Evolutionary conservation across 371 early-diverging fungal genomes (phyloP).

Genomic region (Saksenaea vasiformis): DNA sequence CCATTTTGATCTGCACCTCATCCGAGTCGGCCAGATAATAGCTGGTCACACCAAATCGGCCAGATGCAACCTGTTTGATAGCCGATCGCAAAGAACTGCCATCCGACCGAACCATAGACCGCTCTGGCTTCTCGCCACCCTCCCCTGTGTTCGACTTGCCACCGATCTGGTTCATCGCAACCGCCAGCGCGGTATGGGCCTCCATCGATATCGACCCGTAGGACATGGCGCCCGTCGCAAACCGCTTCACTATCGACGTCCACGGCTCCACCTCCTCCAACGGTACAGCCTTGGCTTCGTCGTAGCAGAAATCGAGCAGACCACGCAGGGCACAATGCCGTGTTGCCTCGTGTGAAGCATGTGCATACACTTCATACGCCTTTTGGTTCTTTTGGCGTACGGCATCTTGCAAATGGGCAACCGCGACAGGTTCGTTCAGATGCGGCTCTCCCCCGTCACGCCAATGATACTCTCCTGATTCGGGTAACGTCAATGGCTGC

Average conservation of each 20-base stretch:
- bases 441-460: slow-evolving; percentile 88
- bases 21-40: slow-evolving; percentile 90
- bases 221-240: slow-evolving; percentile 96
- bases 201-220: slow-evolving; percentile 94
- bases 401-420: slow-evolving; percentile 90
- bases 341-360: slow-evolving; percentile 73
- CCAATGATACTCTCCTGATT: slow-evolving; percentile 95
- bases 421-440: slow-evolving; percentile 83
- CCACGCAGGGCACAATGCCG: slow-evolving; percentile 91
- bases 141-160: slow-evolving; percentile 97
- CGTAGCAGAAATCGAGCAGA: slow-evolving; percentile 83
- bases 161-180: slow-evolving; percentile 92
- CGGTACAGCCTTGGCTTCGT: slow-evolving; percentile 71
- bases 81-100: slow-evolving; percentile 85
- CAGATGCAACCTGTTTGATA: slow-evolving; percentile 96
- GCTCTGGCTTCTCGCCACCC: slow-evolving; percentile 91
- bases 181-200: slow-evolving; percentile 85
- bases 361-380: slow-evolving; percentile 82
- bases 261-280: slow-evolving; percentile 94
- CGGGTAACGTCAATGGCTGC: slow-evolving; percentile 66
- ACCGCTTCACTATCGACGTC: slow-evolving; percentile 92
- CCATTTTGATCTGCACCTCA: slow-evolving; percentile 97
- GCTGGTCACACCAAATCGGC: slow-evolving; percentile 93
- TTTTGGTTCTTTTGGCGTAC: slow-evolving; percentile 84
- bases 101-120: slow-evolving; percentile 64